Evolutionary conservation across 805 yeast species (phyloP).

Genomic region (Priceomyces fermenticarens): DNA sequence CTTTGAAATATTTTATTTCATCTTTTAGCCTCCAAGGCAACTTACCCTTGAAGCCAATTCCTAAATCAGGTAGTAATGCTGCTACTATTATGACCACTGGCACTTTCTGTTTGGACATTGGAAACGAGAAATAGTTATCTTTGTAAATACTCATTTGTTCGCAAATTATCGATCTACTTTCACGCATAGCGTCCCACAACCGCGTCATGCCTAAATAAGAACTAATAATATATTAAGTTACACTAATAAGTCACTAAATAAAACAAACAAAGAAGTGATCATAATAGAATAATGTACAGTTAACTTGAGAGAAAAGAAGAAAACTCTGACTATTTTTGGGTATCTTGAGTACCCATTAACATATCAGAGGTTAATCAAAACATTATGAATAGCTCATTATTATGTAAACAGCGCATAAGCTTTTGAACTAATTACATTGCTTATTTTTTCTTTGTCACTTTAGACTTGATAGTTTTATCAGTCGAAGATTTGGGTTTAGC

Average conservation of each 20-base stretch:
- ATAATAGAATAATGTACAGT: too few species aligned
- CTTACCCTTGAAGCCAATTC: slow-evolving; percentile 79
- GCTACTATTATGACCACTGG: slow-evolving; percentile 68
- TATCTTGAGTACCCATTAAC: neutral
- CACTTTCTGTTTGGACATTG: too few species aligned
- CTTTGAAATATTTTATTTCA: slow-evolving; percentile 83
- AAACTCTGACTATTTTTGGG: too few species aligned
- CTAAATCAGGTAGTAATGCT: slow-evolving; percentile 72
- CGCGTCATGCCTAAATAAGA: too few species aligned
- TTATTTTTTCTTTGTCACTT: slow-evolving; percentile 12
- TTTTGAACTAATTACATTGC: neutral
- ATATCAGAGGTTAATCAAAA: neutral
- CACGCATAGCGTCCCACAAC: too few species aligned
- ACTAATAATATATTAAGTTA: too few species aligned
- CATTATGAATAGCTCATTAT: neutral
- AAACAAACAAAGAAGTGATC: too few species aligned
- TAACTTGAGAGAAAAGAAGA: too few species aligned
- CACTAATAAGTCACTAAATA: too few species aligned
- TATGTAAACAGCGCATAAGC: neutral
- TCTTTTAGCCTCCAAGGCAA: slow-evolving; percentile 85
- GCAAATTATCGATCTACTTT: too few species aligned
- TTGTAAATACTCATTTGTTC: too few species aligned
- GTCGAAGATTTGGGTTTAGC: slow-evolving; percentile 10
- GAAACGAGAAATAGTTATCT: too few species aligned
- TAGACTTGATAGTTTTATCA: slow-evolving; percentile 11